Conservation (phyloP, 1,284 basidiomycete species). For the Ganoderma lingzhi region DNA sequence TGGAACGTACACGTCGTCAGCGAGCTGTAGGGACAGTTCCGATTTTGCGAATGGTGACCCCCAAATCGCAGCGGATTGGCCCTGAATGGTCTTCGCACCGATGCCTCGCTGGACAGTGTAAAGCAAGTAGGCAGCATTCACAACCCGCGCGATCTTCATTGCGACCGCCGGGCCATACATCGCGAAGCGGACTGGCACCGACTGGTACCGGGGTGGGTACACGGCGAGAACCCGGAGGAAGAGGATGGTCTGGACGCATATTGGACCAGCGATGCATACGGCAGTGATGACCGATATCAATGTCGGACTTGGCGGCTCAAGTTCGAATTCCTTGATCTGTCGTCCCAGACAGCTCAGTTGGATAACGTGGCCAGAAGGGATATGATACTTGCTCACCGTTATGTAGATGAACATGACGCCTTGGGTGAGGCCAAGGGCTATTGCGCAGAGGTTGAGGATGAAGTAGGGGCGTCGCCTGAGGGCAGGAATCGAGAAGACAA, state of each 20-base stretch:
- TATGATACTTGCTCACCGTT: not conserved
- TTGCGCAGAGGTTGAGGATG: slow-evolving; percentile 36
- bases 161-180: slow-evolving; percentile 13
- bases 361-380: not conserved
- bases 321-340: not conserved
- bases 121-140: not conserved
- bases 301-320: not conserved
- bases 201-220: slow-evolving; percentile 26
- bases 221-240: slow-evolving; percentile 37
- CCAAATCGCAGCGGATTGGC: not conserved
- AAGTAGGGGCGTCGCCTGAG: slow-evolving; percentile 38
- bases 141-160: slow-evolving; percentile 4
- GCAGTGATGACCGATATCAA: slow-evolving; percentile 12
- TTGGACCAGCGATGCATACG: slow-evolving; percentile 25
- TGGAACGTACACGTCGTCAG: not conserved
- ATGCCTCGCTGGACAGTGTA: not conserved
- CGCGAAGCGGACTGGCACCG: not conserved
- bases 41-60: not conserved
- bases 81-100: not conserved
- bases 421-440: slow-evolving; percentile 28
- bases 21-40: not conserved
- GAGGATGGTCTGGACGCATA: slow-evolving; percentile 35
- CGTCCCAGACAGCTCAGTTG: not conserved
- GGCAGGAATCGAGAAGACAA: slow-evolving; percentile 35
- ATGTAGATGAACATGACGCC: slow-evolving; percentile 18